These are phyloP conservation scores for Thamnidium elegans DNA, from an alignment of 192 early-diverging fungal species.

Conservation along the genomic window DNA sequence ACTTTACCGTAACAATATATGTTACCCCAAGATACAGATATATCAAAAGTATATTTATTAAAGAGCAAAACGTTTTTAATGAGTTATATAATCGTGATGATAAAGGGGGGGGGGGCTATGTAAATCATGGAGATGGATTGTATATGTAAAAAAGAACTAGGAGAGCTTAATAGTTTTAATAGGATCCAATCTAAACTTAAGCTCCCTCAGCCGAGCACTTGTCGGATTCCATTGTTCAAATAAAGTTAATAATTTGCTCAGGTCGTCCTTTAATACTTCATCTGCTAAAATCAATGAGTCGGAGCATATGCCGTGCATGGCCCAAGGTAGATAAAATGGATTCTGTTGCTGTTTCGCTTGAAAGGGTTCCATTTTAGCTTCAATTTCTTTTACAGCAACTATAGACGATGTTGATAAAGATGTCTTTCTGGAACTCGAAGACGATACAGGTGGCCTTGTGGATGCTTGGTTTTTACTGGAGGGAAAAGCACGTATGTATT, in stretches of 20 bases:
- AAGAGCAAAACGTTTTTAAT: too few species aligned
- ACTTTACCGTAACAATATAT: too few species aligned
- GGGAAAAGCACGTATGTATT: too few species aligned
- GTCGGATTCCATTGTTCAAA: constrained; percentile 82
- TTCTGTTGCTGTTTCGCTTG: constrained; percentile 68
- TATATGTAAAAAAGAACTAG: too few species aligned
- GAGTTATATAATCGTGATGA: too few species aligned
- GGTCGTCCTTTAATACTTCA: constrained; percentile 54
- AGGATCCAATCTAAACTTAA: constrained; percentile 89
- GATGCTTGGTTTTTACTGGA: too few species aligned
- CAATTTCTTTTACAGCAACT: not conserved
- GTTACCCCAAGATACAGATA: too few species aligned
- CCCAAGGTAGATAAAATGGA: constrained; percentile 93
- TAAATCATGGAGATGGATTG: too few species aligned
- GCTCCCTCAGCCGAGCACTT: constrained; percentile 67
- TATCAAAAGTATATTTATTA: too few species aligned
- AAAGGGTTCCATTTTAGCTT: constrained; percentile 42
- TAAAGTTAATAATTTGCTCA: constrained; percentile 59
- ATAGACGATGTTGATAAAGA: not conserved
- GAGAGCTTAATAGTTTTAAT: constrained; percentile 48
- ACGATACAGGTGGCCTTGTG: too few species aligned
- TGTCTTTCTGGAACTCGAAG: not conserved
- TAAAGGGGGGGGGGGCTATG: too few species aligned
- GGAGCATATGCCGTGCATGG: constrained; percentile 75
- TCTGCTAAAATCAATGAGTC: constrained; percentile 60